Conservation (phyloP, 1,284 basidiomycete species). For the Neolentinus lepideus region DNA sequence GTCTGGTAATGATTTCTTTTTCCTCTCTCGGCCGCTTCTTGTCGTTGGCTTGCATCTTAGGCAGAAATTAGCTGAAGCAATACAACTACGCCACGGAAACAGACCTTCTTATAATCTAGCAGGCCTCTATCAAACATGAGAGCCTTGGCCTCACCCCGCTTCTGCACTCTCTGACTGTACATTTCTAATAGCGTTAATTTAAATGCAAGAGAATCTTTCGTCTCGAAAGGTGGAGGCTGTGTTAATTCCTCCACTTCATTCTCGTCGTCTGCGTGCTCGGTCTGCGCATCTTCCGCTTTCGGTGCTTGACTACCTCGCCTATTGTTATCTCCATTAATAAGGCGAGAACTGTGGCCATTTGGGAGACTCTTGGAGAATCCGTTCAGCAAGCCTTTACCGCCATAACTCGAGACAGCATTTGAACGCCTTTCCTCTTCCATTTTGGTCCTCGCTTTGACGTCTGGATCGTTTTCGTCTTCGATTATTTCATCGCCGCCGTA, state of each 20-base stretch:
- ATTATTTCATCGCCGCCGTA: constrained; percentile 84
- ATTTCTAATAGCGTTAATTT: constrained; percentile 90
- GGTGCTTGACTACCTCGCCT: constrained; percentile 10
- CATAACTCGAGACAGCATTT: constrained; percentile 21
- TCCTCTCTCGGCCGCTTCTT: constrained; percentile 91
- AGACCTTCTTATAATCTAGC: constrained; percentile 90
- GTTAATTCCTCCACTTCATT: constrained; percentile 53
- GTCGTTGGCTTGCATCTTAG: constrained; percentile 83
- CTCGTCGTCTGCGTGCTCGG: constrained; percentile 40
- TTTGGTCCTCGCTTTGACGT: constrained; percentile 60
- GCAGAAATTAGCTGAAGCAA: not conserved
- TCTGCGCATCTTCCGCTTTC: constrained; percentile 24
- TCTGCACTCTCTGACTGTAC: constrained; percentile 90
- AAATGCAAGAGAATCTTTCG: constrained; percentile 82
- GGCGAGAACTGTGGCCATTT: constrained; percentile 27
- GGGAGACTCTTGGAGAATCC: constrained; percentile 39
- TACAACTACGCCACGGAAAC: not conserved
- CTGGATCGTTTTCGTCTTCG: constrained; percentile 65
- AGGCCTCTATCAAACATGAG: constrained; percentile 91
- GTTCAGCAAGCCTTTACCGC: constrained; percentile 38
- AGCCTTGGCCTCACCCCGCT: constrained; percentile 82
- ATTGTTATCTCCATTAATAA: constrained; percentile 8
- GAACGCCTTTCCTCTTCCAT: constrained; percentile 57
- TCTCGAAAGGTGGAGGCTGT: constrained; percentile 75
- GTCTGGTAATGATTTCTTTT: constrained; percentile 81